Evolutionary conservation across 441 rosid species (phyloP).

Genomic region (Populus hybrid): DNA sequence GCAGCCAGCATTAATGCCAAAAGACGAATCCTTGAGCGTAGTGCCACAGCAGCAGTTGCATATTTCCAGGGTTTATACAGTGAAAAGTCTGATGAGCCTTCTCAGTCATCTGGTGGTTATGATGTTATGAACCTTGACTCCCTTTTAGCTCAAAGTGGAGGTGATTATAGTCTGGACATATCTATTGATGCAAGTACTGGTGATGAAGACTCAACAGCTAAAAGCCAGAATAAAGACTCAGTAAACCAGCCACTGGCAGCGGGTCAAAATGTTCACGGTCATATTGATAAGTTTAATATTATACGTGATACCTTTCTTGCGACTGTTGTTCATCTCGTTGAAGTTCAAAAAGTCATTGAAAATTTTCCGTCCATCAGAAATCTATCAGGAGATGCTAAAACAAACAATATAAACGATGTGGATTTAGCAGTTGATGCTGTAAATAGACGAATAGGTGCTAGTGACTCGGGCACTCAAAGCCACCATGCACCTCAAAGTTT

Average conservation of each 20-base stretch:
- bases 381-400: conserved; percentile 28
- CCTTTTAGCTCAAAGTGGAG: conserved; percentile 38
- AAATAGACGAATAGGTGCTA: conserved; percentile 26
- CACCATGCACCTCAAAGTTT: conserved; percentile 29
- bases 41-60: conserved; percentile 72
- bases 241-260: conserved; percentile 16
- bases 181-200: conserved; percentile 19
- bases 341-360: conserved; percentile 35
- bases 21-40: conserved; percentile 76
- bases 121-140: conserved; percentile 39
- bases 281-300: conserved; percentile 33
- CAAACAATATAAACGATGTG: conserved; percentile 29
- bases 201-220: conserved; percentile 32
- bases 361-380: conserved; percentile 30
- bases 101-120: conserved; percentile 36
- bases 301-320: conserved; percentile 58
- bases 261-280: conserved; percentile 24
- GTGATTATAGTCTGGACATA: conserved; percentile 28
- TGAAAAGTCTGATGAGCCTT: conserved; percentile 40
- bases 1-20: conserved; percentile 51
- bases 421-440: conserved; percentile 23
- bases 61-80: conserved; percentile 59
- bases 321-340: conserved; percentile 46
- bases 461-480: conserved; percentile 34
- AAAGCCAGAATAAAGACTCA: conserved; percentile 27